phyloP scores from a whole-genome alignment of 257 asterid species.

The Schizonepeta tenuifolia region DNA sequence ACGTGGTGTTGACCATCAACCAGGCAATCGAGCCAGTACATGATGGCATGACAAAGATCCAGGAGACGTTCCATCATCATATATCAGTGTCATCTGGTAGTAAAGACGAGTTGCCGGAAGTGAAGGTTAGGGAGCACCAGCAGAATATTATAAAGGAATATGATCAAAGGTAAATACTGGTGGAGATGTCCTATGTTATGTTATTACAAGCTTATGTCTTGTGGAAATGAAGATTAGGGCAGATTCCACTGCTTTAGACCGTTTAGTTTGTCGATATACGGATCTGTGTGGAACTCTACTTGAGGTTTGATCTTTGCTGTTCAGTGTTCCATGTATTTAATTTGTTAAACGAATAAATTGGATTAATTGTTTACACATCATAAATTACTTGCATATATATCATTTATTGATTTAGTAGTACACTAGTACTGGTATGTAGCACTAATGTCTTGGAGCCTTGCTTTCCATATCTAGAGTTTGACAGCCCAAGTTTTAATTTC shows the following conservation, averaged over 20 bases:
- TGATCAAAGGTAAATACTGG: background rate
- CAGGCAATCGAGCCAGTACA: conserved; percentile 96
- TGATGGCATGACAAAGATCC: conserved; percentile 89
- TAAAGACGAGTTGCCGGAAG: conserved; percentile 48
- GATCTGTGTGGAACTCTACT: background rate
- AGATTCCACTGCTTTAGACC: background rate
- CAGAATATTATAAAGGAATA: conserved; percentile 40
- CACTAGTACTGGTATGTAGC: too few relatives aligned
- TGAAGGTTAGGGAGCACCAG: conserved; percentile 52
- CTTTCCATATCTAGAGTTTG: too few relatives aligned
- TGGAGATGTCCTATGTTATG: too few relatives aligned
- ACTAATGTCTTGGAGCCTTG: too few relatives aligned
- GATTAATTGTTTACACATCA: background rate
- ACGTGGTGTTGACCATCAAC: conserved; percentile 87
- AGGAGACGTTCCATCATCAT: conserved; percentile 80
- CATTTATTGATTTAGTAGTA: too few relatives aligned
- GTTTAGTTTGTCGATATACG: background rate
- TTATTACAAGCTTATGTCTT: background rate
- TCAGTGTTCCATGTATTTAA: background rate
- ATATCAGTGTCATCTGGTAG: conserved; percentile 48
- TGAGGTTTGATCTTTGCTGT: background rate
- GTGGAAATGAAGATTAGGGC: background rate
- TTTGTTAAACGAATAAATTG: background rate
- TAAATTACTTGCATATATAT: too few relatives aligned
- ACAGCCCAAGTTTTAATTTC: too few relatives aligned